Evolutionary conservation across 257 asterid genomes (phyloP), one percentile per base, ranked within the genome.

Genomic region (Handroanthus guayacan): DNA sequence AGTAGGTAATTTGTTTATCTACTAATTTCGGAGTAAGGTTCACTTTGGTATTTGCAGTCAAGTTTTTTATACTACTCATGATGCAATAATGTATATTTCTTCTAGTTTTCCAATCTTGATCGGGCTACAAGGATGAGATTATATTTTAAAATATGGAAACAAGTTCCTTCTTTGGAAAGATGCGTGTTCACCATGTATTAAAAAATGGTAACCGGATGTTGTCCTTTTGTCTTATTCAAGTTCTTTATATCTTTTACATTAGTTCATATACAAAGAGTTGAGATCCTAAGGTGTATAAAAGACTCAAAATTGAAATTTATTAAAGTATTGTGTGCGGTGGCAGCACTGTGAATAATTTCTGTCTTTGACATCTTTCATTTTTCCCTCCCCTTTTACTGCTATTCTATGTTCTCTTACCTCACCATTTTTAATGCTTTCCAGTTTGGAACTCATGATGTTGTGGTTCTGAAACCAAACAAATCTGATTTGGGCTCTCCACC

Each of bases 381-480:
- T 16, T 39, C 16, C 57, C 50, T 38, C 66, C 66, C 57, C 74
- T 17, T 56, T 72, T n/a, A 3, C 34, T 58, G 54, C 65, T 62
- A 25, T 17, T 60, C 9, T 62, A 1, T 47, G 16, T 38, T 78
- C 38, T 73, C 65, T 58, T 41, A 55, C 72, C 77, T 84, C 64
- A 77, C 72, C 72, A 39, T 63, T 45, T 79, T 37, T 39, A 36
- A 61, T 64, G 47, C 31, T 45, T 71, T 72, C 77, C 91, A 92
- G 99, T 92, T 92, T 76, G 98, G 98, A 71, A 90, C 88, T 77
- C 99, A 95, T 77, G 99, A 95, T 65, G 97, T 92, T 9, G 93
- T 95, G 78, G 91, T 89, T 75, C 56, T 95, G 87, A 95, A 86
- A 78, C 92, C 96, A 80, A 95, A 92, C 86, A 95, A 92, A 84